phyloP scores from a whole-genome alignment of 1,284 basidiomycete genomes.

The Fistulinella cinereoalba region DNA sequence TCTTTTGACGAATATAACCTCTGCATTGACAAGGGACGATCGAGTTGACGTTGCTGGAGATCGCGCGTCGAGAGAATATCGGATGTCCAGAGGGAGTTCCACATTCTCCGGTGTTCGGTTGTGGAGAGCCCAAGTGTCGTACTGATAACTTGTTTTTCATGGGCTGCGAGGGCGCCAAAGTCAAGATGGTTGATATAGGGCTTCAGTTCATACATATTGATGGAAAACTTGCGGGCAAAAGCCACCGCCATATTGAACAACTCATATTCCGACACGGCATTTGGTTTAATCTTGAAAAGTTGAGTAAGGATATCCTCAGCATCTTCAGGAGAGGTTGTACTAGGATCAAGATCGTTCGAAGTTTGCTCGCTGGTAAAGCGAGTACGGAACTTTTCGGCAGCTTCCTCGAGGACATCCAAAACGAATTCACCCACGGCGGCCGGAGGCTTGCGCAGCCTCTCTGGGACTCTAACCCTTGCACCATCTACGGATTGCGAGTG shows the following conservation, averaged over 20 bases:
- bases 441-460: conserved; percentile 37
- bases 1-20: conserved; percentile 56
- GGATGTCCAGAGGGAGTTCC: conserved; percentile 60
- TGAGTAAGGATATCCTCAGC: conserved; percentile 41
- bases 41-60: conserved; percentile 47
- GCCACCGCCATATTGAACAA: conserved; percentile 48
- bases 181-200: conserved; percentile 51
- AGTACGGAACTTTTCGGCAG: conserved; percentile 44
- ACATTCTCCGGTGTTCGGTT: conserved; percentile 46
- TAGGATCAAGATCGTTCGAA: conserved; percentile 21
- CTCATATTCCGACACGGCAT: conserved; percentile 57
- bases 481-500: conserved; percentile 68
- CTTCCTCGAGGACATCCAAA: conserved; percentile 49
- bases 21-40: conserved; percentile 53
- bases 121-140: conserved; percentile 38
- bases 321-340: conserved; percentile 33
- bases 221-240: conserved; percentile 42
- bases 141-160: conserved; percentile 53
- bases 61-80: conserved; percentile 53
- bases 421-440: conserved; percentile 45
- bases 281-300: conserved; percentile 48
- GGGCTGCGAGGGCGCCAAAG: conserved; percentile 49
- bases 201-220: conserved; percentile 39
- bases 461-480: conserved; percentile 43
- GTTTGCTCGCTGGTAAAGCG: conserved; percentile 37